Conservation (phyloP, 257 asterid genomes). For the Solanum chilense region DNA sequence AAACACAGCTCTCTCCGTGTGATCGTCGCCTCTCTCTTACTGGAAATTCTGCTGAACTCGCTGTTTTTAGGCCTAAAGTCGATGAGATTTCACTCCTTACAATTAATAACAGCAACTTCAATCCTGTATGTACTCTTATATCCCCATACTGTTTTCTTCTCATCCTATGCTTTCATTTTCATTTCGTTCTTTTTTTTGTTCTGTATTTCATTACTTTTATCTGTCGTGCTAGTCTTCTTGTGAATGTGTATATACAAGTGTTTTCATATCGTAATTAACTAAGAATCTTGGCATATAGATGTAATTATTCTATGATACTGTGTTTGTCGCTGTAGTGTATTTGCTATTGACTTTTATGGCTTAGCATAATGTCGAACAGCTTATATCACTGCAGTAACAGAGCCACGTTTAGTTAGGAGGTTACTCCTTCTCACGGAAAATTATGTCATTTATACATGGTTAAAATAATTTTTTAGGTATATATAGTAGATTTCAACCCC, state of each 20-base stretch:
- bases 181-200: no score
- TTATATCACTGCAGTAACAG: background rate
- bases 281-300: background rate
- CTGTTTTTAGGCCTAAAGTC: constrained; percentile 78
- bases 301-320: background rate
- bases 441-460: no score
- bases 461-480: no score
- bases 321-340: background rate
- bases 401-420: no score
- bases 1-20: constrained; percentile 88
- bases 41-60: constrained; percentile 30
- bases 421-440: no score
- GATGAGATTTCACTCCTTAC: constrained; percentile 95
- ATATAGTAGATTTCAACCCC: no score
- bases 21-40: constrained; percentile 64
- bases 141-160: background rate
- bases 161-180: background rate
- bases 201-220: background rate
- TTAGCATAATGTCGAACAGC: background rate
- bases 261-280: background rate
- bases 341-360: background rate
- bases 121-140: constrained; percentile 25
- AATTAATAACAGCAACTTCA: constrained; percentile 38
- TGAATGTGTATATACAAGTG: background rate
- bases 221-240: background rate